These are phyloP conservation scores for Ceratobasidium sp. DNA, from an alignment of 1,284 basidiomycete species.

Conservation along the genomic window DNA sequence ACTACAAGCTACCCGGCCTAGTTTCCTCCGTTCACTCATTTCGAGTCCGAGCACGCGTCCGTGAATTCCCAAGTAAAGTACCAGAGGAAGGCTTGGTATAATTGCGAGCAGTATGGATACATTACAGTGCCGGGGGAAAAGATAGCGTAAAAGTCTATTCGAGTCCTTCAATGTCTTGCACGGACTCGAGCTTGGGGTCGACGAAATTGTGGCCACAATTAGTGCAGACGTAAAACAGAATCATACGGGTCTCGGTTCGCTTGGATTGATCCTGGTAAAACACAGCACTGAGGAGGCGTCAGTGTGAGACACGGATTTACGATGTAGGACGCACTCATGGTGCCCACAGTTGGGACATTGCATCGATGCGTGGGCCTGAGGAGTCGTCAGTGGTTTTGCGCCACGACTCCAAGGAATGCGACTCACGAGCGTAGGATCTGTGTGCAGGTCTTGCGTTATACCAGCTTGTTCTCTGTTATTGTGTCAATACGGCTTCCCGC, in stretches of 20 bases:
- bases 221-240: conserved; percentile 90
- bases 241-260: conserved; percentile 90
- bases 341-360: conserved; percentile 71
- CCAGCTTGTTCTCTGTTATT: conserved; percentile 83
- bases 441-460: conserved; percentile 86
- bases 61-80: too few relatives aligned
- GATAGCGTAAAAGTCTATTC: conserved; percentile 9
- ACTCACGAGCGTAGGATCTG: conserved; percentile 87
- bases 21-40: too few relatives aligned
- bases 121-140: too few relatives aligned
- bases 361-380: conserved; percentile 63
- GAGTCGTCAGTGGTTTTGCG: conserved; percentile 1
- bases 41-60: too few relatives aligned
- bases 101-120: too few relatives aligned
- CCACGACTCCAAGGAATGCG: not conserved
- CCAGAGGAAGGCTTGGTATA: too few relatives aligned
- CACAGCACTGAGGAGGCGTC: conserved; percentile 66
- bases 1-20: too few relatives aligned
- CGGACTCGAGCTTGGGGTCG: conserved; percentile 58
- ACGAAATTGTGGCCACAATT: conserved; percentile 80
- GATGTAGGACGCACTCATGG: conserved; percentile 65
- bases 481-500: not conserved
- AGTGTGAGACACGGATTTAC: conserved; percentile 18
- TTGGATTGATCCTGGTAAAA: conserved; percentile 95
- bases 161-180: conserved; percentile 19